Evolutionary conservation across 148 eudicot species (phyloP).

Genomic region (Spergularia bocconei): DNA sequence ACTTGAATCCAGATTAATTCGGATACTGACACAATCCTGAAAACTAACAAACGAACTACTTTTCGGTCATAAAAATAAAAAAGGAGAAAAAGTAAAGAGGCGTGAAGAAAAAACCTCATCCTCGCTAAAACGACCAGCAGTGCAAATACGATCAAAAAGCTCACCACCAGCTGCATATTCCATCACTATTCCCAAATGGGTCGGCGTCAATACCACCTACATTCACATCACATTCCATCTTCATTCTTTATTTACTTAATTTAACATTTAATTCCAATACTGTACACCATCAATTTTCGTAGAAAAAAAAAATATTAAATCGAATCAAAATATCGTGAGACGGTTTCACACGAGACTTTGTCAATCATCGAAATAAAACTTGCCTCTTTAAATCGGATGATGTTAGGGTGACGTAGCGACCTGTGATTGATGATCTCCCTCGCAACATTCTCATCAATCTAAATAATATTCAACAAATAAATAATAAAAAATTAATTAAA

Average conservation of each 20-base stretch:
- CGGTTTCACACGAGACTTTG: too few relatives aligned
- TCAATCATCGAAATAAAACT: background rate
- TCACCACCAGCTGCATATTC: conserved; percentile 86
- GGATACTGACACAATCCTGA: too few relatives aligned
- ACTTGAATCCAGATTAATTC: too few relatives aligned
- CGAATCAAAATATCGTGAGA: too few relatives aligned
- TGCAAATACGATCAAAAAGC: conserved; percentile 67
- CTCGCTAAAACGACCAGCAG: conserved; percentile 67
- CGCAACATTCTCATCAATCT: conserved; percentile 79
- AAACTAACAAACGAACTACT: too few relatives aligned
- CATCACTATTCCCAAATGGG: conserved; percentile 77
- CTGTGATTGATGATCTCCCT: conserved; percentile 72
- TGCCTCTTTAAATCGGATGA: conserved; percentile 72
- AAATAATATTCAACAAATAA: background rate
- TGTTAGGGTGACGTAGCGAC: conserved; percentile 70
- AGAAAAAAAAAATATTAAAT: too few relatives aligned
- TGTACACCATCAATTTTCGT: too few relatives aligned
- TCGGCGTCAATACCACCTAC: conserved; percentile 69
- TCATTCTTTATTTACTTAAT: background rate
- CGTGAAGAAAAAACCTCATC: conserved; percentile 38
- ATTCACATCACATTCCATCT: background rate
- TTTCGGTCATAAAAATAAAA: background rate
- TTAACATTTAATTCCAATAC: too few relatives aligned
- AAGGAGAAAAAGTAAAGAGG: background rate
- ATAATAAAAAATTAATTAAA: background rate